Conservation (phyloP, 1,139 yeast genomes). For the Kazachstania sp. region DNA sequence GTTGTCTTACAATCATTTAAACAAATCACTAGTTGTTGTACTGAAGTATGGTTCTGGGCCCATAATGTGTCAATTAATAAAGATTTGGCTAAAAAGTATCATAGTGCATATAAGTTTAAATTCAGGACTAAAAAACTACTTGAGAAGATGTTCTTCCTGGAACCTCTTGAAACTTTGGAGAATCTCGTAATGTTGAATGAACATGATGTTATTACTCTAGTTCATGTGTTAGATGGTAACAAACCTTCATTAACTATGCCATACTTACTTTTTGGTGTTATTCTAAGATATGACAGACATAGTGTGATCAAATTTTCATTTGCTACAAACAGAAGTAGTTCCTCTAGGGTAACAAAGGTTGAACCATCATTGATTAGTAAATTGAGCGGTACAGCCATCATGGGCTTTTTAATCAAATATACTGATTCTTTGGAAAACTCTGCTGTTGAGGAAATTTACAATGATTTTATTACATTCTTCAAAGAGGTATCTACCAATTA, state of each 20-base stretch:
- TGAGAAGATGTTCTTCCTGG: constrained; percentile 60
- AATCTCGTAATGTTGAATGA: constrained; percentile 39
- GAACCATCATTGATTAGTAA: constrained; percentile 21
- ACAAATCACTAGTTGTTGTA: constrained; percentile 48
- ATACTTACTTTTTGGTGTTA: constrained; percentile 48
- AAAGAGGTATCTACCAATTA: constrained; percentile 47
- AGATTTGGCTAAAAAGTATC: constrained; percentile 31
- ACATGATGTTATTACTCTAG: constrained; percentile 18
- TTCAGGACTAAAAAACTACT: constrained; percentile 62
- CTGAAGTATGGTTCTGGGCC: constrained; percentile 68
- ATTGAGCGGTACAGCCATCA: constrained; percentile 14
- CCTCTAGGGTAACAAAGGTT: constrained; percentile 21
- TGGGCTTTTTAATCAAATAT: constrained; percentile 39
- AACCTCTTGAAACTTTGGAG: constrained; percentile 68
- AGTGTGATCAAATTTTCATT: constrained; percentile 19
- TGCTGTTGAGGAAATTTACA: constrained; percentile 69
- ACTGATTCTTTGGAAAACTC: constrained; percentile 61
- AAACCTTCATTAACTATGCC: constrained; percentile 72
- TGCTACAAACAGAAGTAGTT: constrained; percentile 3
- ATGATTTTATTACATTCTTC: constrained; percentile 46
- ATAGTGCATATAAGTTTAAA: constrained; percentile 58
- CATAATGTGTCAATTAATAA: constrained; percentile 64
- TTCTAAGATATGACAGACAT: constrained; percentile 36
- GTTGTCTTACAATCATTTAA: constrained; percentile 56
- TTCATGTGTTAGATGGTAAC: constrained; percentile 75